Base-by-base conservation (phyloP, 73 alveolate genomes). In the Uronychia setigera region DNA sequence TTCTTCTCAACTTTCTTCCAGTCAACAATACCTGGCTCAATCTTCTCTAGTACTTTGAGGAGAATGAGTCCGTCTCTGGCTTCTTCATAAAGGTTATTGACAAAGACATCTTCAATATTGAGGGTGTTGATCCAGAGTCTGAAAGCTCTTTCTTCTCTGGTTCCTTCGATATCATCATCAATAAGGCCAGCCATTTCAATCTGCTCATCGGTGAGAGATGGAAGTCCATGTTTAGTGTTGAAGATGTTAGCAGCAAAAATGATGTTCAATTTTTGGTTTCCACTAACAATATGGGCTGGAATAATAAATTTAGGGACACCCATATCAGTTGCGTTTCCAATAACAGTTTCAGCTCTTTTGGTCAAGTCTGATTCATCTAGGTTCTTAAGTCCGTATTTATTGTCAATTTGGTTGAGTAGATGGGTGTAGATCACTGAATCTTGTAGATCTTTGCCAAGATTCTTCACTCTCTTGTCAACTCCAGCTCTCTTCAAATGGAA, bases 111-210 rank as follows among this genome's bases (percentile, higher is more conserved):
- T 59, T 96, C 98, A 32, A 97, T 80, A 46, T 93, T 92, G 58
- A 97, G 92, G 33, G 97, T 83, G 95, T 97, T 97, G 89, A 95
- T 94, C 99, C 99, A 97, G 97, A 96, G 91, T 76, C 98, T 89
- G 95, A 92, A 96, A 58, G 97, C 97, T 92, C 99, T 96, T 90
- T 97, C 99, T 87, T 97, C 99, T 90, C 96, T 88, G 33, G 96
- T 90, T 29, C 97, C 99, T 93, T 96, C 99, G 77, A 94, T 91
- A 90, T 97, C 99, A 79, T 95, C 98, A 60, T 90, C 93, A 59
- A 96, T 77, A 74, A 95, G 80, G n/a, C 97, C 94, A 32, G 98
- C 96, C 74, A 92, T 93, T 58, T 92, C 98, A 86, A 83, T 76
- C 32, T 76, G 81, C 81, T 76, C 81, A 27, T 80, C 77, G 35